Conservation (phyloP, 805 yeast genomes). For the Cyberlindnera lachancei region DNA sequence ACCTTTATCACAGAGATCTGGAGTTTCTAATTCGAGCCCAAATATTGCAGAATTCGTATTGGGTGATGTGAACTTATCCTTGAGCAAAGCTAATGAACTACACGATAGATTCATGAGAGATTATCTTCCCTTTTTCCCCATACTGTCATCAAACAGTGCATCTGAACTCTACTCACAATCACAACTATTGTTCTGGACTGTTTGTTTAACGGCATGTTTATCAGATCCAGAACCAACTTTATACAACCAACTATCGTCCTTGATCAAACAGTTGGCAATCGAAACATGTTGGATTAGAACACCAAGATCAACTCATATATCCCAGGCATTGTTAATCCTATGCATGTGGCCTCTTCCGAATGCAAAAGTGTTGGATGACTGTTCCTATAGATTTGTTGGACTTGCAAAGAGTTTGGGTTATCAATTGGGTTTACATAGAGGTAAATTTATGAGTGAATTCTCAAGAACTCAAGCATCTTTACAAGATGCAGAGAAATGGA, state of each 20-base stretch:
- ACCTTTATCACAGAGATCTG: slow-evolving; percentile 19
- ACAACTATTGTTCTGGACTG: slow-evolving; percentile 84
- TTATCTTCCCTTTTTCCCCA: slow-evolving; percentile 73
- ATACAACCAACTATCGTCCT: slow-evolving; percentile 65
- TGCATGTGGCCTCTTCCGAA: slow-evolving; percentile 92
- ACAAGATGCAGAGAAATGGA: slow-evolving; percentile 90
- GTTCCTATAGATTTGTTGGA: slow-evolving; percentile 83
- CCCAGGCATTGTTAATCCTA: slow-evolving; percentile 80
- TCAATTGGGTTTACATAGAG: slow-evolving; percentile 86
- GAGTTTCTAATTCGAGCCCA: slow-evolving; percentile 17
- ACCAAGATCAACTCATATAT: slow-evolving; percentile 88
- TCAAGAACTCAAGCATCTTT: slow-evolving; percentile 82
- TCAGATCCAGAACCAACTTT: slow-evolving; percentile 84
- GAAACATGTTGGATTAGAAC: slow-evolving; percentile 92
- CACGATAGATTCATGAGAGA: slow-evolving; percentile 62
- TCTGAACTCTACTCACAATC: slow-evolving; percentile 76
- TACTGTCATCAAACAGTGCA: slow-evolving; percentile 62
- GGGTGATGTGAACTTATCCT: slow-evolving; percentile 66
- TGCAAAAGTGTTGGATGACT: slow-evolving; percentile 85
- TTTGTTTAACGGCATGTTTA: slow-evolving; percentile 75
- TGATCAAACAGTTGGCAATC: slow-evolving; percentile 80
- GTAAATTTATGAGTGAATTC: slow-evolving; percentile 84
- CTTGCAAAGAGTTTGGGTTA: slow-evolving; percentile 77
- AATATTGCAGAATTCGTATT: slow-evolving; percentile 56
- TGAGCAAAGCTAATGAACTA: slow-evolving; percentile 61